These are phyloP conservation scores for Pythium brachiatum DNA, from an alignment of 352 stramenopile genomes.

Conservation along the genomic window DNA sequence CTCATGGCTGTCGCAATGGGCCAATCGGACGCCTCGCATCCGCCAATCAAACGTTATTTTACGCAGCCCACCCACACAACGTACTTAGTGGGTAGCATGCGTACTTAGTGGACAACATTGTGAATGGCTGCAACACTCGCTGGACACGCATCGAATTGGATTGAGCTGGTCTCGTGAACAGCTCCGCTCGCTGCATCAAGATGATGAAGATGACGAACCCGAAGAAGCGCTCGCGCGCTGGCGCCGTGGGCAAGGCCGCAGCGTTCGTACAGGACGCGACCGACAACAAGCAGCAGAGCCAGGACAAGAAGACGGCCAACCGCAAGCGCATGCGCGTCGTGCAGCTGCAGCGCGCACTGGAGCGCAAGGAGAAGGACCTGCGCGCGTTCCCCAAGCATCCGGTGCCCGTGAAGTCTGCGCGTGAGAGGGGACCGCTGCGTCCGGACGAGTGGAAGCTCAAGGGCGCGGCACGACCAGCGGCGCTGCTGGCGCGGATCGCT, in stretches of 20 bases:
- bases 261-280: slow-evolving; percentile 62
- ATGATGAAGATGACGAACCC: slow-evolving; percentile 47
- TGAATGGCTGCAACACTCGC: slow-evolving; percentile 24
- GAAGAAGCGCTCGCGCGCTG: slow-evolving; percentile 56
- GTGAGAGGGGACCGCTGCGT: slow-evolving; percentile 53
- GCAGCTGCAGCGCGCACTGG: slow-evolving; percentile 72
- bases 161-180: not conserved
- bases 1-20: not conserved
- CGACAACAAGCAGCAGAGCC: slow-evolving; percentile 53
- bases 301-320: slow-evolving; percentile 65
- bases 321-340: slow-evolving; percentile 77
- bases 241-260: slow-evolving; percentile 37
- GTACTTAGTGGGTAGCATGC: slow-evolving; percentile 13
- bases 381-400: slow-evolving; percentile 53
- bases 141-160: slow-evolving; percentile 1
- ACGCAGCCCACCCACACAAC: not conserved
- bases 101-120: slow-evolving; percentile 12
- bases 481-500: slow-evolving; percentile 70
- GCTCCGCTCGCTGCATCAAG: slow-evolving; percentile 18
- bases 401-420: slow-evolving; percentile 31
- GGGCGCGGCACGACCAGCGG: slow-evolving; percentile 63
- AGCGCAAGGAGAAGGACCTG: slow-evolving; percentile 67
- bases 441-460: slow-evolving; percentile 80
- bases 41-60: slow-evolving; percentile 16
- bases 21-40: slow-evolving; percentile 9